Evolutionary conservation across 495 filamentous ascomycete genomes (phyloP), one percentile per base, ranked within the genome.

Genomic region (Hypoxylon perforatum): DNA sequence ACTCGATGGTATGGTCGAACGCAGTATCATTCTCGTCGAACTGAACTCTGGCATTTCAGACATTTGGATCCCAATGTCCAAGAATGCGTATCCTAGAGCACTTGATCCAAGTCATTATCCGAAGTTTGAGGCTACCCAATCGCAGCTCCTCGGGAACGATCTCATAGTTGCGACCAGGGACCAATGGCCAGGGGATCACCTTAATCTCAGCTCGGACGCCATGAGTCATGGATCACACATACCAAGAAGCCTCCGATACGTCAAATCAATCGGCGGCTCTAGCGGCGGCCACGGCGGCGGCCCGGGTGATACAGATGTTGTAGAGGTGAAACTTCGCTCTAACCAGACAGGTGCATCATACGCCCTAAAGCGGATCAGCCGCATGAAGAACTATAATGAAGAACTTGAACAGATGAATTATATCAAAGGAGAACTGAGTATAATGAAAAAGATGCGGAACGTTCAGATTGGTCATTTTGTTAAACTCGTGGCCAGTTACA

Each of bases 401-500:
- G 44, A 19, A 6, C 17, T 21, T 1, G 44, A 47, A 47, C 5
- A 47, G 14, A 47, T 47, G 44, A 47, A 25, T 3, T 47, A 47
- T 15, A 47, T 47, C 22, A 25, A 47, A 25, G 22, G 2, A 25
- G 44, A 47, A 47, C 17, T 47, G 2, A 25, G 44, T 18, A 25
- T 47, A 4, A 9, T 47, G 44, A 19, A 15, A 18, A 19, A 25
- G 44, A 47, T 47, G 9, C 44, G 17, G 11, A 12, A 25, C 14
- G 44, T 47, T 25, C 9, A 2, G 2, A 4, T 38, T 3, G 4
- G 4, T n/a, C 44, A 47, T 15, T 47, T 21, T 18, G 17, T 47
- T 33, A 38, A 17, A 47, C 19, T 55, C 36, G 52, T 76, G 23
- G 69, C 61, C 42, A 75, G 71, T 44, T 80, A 78, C 54, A 75